Evolutionary conservation across 768 basidiomycete species (phyloP).

Genomic region (Tylopilus sp.): DNA sequence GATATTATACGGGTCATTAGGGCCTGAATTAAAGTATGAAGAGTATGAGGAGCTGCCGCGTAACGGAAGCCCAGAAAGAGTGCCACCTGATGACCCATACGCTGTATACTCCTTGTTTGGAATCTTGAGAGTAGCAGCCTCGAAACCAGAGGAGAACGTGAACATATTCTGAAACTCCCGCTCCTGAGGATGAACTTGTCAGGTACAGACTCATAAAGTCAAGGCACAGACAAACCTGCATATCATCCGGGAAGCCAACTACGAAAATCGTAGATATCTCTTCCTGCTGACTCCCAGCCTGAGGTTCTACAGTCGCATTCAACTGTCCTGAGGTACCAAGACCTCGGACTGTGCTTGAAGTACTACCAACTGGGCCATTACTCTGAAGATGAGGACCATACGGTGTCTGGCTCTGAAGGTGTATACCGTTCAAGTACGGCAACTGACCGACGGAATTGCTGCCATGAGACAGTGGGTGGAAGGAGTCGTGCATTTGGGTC

Average conservation of each 20-base stretch:
- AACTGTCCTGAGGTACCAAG: constrained; percentile 29
- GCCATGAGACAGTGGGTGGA: constrained; percentile 33
- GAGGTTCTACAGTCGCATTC: constrained; percentile 22
- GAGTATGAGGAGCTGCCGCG: constrained; percentile 35
- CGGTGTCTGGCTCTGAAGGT: constrained; percentile 69
- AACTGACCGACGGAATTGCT: constrained; percentile 31
- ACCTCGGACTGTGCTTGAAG: constrained; percentile 22
- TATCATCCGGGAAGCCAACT: constrained; percentile 98
- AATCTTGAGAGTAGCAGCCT: constrained; percentile 96
- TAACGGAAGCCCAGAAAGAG: constrained; percentile 34
- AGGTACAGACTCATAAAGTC: constrained; percentile 9
- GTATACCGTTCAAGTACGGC: constrained; percentile 40
- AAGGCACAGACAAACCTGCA: constrained; percentile 67
- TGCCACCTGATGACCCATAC: constrained; percentile 49
- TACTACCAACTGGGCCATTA: constrained; percentile 31
- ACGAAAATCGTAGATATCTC: constrained; percentile 98
- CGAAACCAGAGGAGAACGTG: constrained; percentile 92
- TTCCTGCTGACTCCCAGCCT: constrained; percentile 48
- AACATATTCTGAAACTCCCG: constrained; percentile 99
- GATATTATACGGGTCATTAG: constrained; percentile 81
- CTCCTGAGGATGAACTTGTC: constrained; percentile 53
- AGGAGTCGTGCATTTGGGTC: constrained; percentile 33
- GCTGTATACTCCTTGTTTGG: constrained; percentile 88
- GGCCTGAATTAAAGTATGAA: constrained; percentile 42
- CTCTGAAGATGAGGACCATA: constrained; percentile 67